Conservation (phyloP, 179 eudicot species). For the Monotropa hypopitys region DNA sequence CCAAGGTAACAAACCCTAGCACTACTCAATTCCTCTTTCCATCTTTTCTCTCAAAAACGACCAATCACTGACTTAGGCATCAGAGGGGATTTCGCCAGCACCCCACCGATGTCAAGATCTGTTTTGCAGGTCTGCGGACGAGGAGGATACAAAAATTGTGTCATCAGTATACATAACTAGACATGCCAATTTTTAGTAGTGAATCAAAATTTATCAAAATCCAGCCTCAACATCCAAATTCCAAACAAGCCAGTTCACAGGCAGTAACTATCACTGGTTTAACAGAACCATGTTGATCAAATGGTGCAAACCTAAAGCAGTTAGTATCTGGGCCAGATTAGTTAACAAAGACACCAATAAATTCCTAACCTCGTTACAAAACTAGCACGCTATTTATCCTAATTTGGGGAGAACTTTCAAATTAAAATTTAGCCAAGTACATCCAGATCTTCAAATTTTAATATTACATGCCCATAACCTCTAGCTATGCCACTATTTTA, state of each 20-base stretch:
- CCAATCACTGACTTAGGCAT: too few species aligned
- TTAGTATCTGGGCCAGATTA: background rate
- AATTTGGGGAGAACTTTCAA: background rate
- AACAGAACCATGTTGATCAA: background rate
- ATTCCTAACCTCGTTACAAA: background rate
- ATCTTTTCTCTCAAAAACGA: too few species aligned
- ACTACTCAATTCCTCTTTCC: too few species aligned
- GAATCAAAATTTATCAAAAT: background rate
- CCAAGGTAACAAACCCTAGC: too few species aligned
- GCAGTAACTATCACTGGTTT: background rate
- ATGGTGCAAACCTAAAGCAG: background rate
- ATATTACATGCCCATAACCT: background rate
- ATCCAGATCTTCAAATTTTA: background rate
- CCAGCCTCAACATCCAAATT: background rate
- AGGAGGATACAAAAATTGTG: too few species aligned
- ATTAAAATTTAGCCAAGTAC: background rate
- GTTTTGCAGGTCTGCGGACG: too few species aligned
- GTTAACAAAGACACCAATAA: background rate
- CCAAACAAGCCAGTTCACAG: background rate
- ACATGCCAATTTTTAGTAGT: too few species aligned
- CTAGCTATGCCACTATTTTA: background rate
- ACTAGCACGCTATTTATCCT: background rate
- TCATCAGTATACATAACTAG: too few species aligned
- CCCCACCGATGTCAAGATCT: too few species aligned
- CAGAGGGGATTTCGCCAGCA: too few species aligned